Evolutionary conservation across 176 grass and related monocot species (phyloP), one percentile per base, ranked within the genome.

Genomic region (Paspalum vaginatum): DNA sequence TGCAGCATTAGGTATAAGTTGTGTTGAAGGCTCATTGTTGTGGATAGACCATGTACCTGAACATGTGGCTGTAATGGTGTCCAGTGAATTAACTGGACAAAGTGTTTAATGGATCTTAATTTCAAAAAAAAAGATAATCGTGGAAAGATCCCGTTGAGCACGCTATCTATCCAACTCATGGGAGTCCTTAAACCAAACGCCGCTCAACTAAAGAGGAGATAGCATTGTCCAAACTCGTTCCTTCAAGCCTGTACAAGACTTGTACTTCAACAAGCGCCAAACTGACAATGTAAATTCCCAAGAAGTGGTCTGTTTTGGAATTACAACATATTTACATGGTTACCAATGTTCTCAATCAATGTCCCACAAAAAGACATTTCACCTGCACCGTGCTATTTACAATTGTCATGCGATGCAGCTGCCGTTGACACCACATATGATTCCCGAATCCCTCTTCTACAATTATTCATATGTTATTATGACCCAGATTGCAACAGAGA

Each of bases 361-460:
- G 24, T 55, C 9, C 57, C 68, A 54, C 46, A 8, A 52, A 62
- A 21, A 64, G 10, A 43, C 9, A 37, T 57, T 73, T 70, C 64
- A 14, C 10, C 79, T 68, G 74, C 83, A 68, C 46, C 73, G 65
- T 49, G 57, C 77, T 82, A 85, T 83, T 74, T 83, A 86, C 88
- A 90, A 22, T 86, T 83, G 21, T 81, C 17, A 75, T 75, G 48
- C 4, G 56, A 80, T 80, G 84, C 62, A 87, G 84, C 17, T 48
- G 65, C 62, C 9, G 38, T 43, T 5, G 39, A 39, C 79, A 70
- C 2, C 43, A 42, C 51, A 44, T 56, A 25, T 43, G 26, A 16
- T 60, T 51, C 53, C 46, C 11, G 75, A 49, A 75, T 32, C 61
- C 61, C 39, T 78, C 69, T 51, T 63, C 26, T 71, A 37, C 12